phyloP scores from a whole-genome alignment of 2,329 filamentous ascomycete genomes.

The Fusarium equiseti region DNA sequence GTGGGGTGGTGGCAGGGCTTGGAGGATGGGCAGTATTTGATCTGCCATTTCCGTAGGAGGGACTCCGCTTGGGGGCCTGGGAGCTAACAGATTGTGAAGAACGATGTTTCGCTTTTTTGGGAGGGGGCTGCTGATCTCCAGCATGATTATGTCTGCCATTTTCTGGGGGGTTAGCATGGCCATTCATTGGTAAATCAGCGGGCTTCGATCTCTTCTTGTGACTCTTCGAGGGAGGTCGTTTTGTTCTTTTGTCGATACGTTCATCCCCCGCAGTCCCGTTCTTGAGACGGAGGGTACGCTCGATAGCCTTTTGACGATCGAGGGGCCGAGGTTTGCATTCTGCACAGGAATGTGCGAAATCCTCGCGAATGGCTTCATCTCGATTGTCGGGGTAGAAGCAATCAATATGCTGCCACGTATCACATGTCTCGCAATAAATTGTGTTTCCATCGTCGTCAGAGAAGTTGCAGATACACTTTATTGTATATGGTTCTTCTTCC shows the following conservation, averaged over 20 bases:
- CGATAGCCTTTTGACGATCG: constrained; percentile 79
- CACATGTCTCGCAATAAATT: constrained; percentile 94
- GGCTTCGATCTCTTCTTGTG: constrained; percentile 92
- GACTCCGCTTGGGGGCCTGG: constrained; percentile 73
- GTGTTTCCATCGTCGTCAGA: constrained; percentile 97
- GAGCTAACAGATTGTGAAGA: constrained; percentile 80
- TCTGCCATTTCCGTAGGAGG: constrained; percentile 73
- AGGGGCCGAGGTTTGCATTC: constrained; percentile 86
- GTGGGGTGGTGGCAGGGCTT: constrained; percentile 83
- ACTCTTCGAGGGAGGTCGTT: constrained; percentile 81
- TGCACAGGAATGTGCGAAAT: constrained; percentile 85
- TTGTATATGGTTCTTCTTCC: constrained; percentile 88
- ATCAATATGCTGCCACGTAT: constrained; percentile 98
- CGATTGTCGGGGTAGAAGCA: constrained; percentile 89
- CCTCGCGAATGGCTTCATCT: constrained; percentile 76
- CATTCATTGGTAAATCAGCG: constrained; percentile 73
- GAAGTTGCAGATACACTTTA: constrained; percentile 97
- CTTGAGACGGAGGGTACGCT: constrained; percentile 73
- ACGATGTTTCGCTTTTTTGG: constrained; percentile 88
- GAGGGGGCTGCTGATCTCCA: constrained; percentile 64
- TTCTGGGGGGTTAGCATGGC: constrained; percentile 71
- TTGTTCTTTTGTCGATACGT: constrained; percentile 75
- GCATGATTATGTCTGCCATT: constrained; percentile 61
- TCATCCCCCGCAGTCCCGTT: constrained; percentile 60
- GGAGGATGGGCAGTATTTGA: constrained; percentile 69